Conservation (phyloP, 1,284 basidiomycete species). For the Ganoderma meredithae region DNA sequence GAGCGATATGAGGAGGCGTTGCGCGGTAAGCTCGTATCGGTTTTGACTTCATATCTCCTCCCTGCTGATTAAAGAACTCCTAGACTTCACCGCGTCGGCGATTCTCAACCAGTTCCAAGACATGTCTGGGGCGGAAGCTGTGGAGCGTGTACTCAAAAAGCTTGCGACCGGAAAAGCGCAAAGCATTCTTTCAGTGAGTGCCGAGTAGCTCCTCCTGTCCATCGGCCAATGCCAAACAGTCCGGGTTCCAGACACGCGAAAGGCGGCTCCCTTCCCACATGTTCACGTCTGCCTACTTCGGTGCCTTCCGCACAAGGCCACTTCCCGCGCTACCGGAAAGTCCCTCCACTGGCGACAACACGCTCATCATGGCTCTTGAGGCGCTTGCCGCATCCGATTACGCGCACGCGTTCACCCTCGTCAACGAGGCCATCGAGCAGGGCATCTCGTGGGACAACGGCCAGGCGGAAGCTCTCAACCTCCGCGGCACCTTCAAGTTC, state of each 20-base stretch:
- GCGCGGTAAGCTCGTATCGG: slow-evolving; percentile 63
- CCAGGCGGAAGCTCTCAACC: slow-evolving; percentile 90
- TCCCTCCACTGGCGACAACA: slow-evolving; percentile 84
- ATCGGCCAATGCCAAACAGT: too few species aligned
- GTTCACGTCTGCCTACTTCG: slow-evolving; percentile 96
- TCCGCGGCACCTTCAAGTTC: slow-evolving; percentile 98
- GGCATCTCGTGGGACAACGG: slow-evolving; percentile 82
- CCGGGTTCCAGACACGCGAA: slow-evolving; percentile 68
- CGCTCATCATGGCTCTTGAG: slow-evolving; percentile 81
- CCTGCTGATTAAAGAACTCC: neutral
- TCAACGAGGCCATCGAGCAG: slow-evolving; percentile 90
- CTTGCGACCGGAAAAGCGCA: slow-evolving; percentile 78
- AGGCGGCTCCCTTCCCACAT: slow-evolving; percentile 89
- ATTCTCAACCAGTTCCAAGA: slow-evolving; percentile 96
- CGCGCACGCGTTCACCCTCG: slow-evolving; percentile 79
- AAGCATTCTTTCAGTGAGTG: slow-evolving; percentile 68
- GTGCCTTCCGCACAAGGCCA: slow-evolving; percentile 89
- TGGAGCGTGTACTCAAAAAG: slow-evolving; percentile 93
- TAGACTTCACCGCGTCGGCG: slow-evolving; percentile 95
- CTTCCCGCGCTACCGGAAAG: slow-evolving; percentile 81
- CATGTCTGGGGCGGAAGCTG: slow-evolving; percentile 78
- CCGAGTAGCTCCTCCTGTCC: neutral
- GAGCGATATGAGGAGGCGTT: slow-evolving; percentile 80
- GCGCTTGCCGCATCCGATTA: slow-evolving; percentile 93
- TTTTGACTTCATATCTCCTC: neutral